phyloP scores from a whole-genome alignment of 2,329 filamentous ascomycete genomes.

The Orbilia brochopaga region DNA sequence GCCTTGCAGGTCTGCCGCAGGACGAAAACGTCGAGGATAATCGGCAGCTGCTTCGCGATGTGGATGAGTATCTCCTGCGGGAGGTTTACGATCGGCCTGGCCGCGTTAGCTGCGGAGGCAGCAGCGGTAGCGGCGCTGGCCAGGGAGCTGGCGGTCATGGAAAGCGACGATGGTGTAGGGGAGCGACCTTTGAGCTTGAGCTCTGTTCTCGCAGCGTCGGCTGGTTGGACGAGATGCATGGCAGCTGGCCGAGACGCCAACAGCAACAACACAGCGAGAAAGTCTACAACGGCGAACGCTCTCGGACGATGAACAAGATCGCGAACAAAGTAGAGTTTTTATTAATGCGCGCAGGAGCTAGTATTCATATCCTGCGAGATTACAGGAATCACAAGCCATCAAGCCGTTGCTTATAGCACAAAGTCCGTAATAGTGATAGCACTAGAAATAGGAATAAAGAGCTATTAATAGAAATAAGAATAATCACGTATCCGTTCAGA shows the following conservation, averaged over 20 bases:
- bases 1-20: conserved; percentile 24
- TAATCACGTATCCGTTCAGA: too few relatives aligned
- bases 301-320: too few relatives aligned
- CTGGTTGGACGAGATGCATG: neutral
- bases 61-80: conserved; percentile 37
- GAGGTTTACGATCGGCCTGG: conserved; percentile 17
- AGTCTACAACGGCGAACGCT: too few relatives aligned
- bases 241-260: neutral
- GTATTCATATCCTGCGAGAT: too few relatives aligned
- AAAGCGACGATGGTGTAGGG: neutral
- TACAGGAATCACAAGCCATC: too few relatives aligned
- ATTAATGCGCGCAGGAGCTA: too few relatives aligned
- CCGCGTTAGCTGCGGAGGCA: conserved; percentile 3
- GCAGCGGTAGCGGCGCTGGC: neutral
- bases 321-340: too few relatives aligned
- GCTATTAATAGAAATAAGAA: too few relatives aligned
- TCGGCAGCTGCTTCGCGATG: conserved; percentile 23
- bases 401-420: too few relatives aligned
- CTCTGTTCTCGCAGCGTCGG: neutral
- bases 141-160: neutral
- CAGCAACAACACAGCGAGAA: too few relatives aligned
- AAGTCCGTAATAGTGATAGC: too few relatives aligned
- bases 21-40: conserved; percentile 26
- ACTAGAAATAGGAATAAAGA: too few relatives aligned
- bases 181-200: neutral